These are phyloP conservation scores for Fagopyrum esculentum DNA, from an alignment of 148 eudicot species.

Conservation along the genomic window DNA sequence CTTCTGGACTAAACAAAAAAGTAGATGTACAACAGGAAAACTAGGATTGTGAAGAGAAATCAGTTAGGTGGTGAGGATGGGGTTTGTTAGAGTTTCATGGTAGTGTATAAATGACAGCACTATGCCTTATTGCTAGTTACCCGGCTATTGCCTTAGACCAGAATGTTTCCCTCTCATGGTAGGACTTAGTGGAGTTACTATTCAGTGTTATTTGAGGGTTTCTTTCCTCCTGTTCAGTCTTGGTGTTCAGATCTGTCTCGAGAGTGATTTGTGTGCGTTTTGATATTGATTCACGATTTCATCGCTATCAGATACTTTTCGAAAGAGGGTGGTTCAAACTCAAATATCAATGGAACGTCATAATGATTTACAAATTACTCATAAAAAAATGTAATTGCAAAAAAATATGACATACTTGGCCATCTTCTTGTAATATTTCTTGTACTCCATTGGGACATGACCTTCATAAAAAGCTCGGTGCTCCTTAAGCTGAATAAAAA, in stretches of 20 bases:
- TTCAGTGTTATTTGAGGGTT: no score
- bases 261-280: no score
- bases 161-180: no score
- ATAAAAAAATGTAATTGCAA: neutral
- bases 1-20: neutral
- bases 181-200: no score
- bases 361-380: neutral
- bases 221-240: no score
- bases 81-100: no score
- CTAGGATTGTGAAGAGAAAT: neutral
- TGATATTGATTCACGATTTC: no score
- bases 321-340: neutral
- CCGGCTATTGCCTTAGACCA: no score
- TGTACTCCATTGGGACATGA: constrained; percentile 92
- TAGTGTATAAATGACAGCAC: no score
- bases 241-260: no score
- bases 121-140: no score
- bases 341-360: neutral
- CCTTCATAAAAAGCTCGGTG: constrained; percentile 55
- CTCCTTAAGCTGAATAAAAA: constrained; percentile 54
- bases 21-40: neutral
- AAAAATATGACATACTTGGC: constrained; percentile 46
- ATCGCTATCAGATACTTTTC: neutral
- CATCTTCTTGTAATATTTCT: constrained; percentile 85
- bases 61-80: no score